Base-by-base conservation (phyloP, 305 asterid genomes). In the Fraxinus velutina region DNA sequence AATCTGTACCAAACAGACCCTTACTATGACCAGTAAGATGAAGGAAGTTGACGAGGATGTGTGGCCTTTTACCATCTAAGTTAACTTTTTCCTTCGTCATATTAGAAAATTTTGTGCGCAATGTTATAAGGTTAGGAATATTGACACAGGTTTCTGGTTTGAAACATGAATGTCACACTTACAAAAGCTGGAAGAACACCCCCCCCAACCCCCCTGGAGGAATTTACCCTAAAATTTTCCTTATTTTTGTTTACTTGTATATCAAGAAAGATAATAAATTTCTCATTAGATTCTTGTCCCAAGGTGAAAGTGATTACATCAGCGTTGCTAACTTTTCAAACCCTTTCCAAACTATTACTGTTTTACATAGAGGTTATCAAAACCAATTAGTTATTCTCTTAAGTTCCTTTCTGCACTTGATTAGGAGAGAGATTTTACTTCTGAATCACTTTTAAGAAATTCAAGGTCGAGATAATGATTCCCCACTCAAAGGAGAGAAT, bases 401-500 rank as follows among this genome's bases (percentile, higher is more conserved):
- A 66, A 76, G 71, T 72, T 29, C 37, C 39, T 55, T 68, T 44
- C 77, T 66, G 73, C 57, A 75, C 79, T 2, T 21, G 30, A 86
- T 83, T 78, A 62, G 79, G 75, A 30, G 75, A 42, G 60, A 13
- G 55, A 10, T 30, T 78, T 73, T 70, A 68, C 75, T 29, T 68
- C 52, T 52, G 21, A 27, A 62, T 42, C 73, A 74, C 80, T 78
- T 80, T 76, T 60, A 37, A 44, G 76, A 71, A 79, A 86, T 75
- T 77, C 8, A 62, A 72, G 80, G 10, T 21, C 52, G 39, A 73
- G 60, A 85, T 70, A 52, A 84, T 78, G 71, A 8, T 70, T 77
- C 3, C 62, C 84, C 89, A 88, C 89, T 74, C 78, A 73, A 13
- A 83, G 80, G 76, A 80, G 83, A 86, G 87, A 80, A 86, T 84